Conservation (phyloP, 345 rosid species). For the Isatis tinctoria region DNA sequence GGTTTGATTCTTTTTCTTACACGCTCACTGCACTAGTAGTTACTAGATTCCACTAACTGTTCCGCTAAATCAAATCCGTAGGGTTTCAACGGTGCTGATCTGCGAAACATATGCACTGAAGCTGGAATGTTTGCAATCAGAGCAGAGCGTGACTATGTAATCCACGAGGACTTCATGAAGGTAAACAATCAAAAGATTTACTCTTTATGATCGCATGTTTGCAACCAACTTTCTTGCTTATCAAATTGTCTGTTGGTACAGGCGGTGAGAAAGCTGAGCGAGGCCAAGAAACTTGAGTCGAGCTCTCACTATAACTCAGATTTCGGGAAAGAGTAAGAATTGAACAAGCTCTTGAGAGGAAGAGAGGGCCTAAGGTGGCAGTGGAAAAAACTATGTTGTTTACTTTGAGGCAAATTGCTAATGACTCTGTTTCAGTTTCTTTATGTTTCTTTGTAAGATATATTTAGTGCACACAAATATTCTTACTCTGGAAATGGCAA, state of each 20-base stretch:
- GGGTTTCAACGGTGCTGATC: constrained; percentile 98
- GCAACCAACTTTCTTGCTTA: neutral
- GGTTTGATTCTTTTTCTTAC: constrained; percentile 26
- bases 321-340: constrained; percentile 72
- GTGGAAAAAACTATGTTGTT: neutral
- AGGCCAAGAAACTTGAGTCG: constrained; percentile 96
- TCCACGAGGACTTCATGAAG: constrained; percentile 99
- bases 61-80: neutral
- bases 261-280: constrained; percentile 92
- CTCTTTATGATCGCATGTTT: neutral
- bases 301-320: constrained; percentile 84
- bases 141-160: constrained; percentile 90
- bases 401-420: neutral
- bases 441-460: neutral
- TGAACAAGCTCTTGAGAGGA: neutral
- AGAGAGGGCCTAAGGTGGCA: neutral
- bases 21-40: neutral
- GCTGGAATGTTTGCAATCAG: constrained; percentile 97
- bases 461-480: neutral
- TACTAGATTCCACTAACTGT: neutral
- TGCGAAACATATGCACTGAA: constrained; percentile 91
- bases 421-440: neutral
- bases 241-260: constrained; percentile 23
- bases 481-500: neutral
- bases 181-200: constrained; percentile 28